Base-by-base conservation (phyloP, 2,329 filamentous ascomycete genomes). In the Drechslerella coelobrocha region DNA sequence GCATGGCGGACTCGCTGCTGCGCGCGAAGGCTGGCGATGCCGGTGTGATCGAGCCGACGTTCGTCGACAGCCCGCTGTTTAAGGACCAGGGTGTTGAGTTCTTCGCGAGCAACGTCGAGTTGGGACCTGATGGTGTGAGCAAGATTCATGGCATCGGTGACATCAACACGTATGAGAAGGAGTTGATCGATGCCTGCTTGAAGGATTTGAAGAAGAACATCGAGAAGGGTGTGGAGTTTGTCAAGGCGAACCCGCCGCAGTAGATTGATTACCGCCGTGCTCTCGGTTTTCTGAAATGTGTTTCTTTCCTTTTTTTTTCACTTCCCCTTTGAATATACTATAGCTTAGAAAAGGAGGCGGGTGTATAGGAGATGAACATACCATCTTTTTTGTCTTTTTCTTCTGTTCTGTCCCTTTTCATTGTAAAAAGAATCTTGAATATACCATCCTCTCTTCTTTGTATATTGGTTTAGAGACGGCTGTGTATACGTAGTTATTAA, bases 31-130 rank as follows among this genome's bases (percentile, higher is more conserved):
- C 95, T 82, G 94, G 94, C 80, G 88, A 96, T 86, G 94, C 92
- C 87, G 91, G 91, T 79, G 89, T 99, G 77, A 81, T 95, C 75
- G 94, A 99, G 88, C 92, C 92, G 77, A 92, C 93, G 73, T 99
- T 96, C 78, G 92, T 99, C 79, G 92, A 99, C 83, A 93, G 89
- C 80, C 92, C 93, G 74, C 88, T 97, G 76, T 97, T 91, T 90
- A 97, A 97, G 89, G 92, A 97, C 84, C 89, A 95, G 84, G 94
- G 93, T 78, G 86, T 96, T 78, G 90, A 96, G 72, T 99, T 96
- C 90, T 99, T 99, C 84, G 89, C 91, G 79, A 92, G 89, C 83
- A 89, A 87, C 81, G 90, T 99, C 79, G 91, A 96, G 85, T 90
- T 99, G 78, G 94, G 94, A 83, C 92, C 92, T 80, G 89, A 93